Evolutionary conservation across 371 early-diverging fungal species (phyloP).

Genomic region (Mucor velutinosus): DNA sequence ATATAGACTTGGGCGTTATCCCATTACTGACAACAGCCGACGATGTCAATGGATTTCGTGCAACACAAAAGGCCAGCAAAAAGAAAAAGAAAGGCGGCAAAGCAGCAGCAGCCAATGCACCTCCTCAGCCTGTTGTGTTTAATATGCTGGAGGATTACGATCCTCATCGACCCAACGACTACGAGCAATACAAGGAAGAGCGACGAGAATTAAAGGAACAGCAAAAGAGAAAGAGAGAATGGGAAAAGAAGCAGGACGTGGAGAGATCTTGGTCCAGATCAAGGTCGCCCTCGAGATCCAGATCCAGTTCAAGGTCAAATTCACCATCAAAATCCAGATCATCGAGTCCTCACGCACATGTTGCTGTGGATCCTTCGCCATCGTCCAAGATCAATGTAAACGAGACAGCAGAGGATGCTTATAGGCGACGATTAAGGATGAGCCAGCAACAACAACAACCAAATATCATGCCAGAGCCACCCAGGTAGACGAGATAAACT

Average conservation of each 20-base stretch:
- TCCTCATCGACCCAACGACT: conserved; percentile 65
- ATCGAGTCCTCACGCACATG: conserved; percentile 1
- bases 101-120: conserved; percentile 9
- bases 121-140: conserved; percentile 39
- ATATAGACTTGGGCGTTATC: conserved; percentile 27
- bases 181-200: conserved; percentile 60
- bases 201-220: conserved; percentile 33
- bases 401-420: conserved; percentile 74
- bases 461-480: neutral
- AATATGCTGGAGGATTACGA: conserved; percentile 63
- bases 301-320: conserved; percentile 21
- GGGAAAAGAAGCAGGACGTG: conserved; percentile 17
- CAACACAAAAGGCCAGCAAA: conserved; percentile 23
- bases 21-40: conserved; percentile 28
- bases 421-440: conserved; percentile 60
- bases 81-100: conserved; percentile 23
- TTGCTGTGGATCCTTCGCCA: neutral
- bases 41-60: conserved; percentile 45
- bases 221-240: conserved; percentile 24
- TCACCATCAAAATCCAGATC: neutral
- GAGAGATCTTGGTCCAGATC: conserved; percentile 28
- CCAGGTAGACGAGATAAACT: neutral
- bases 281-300: conserved; percentile 25
- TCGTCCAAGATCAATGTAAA: conserved; percentile 36
- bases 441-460: conserved; percentile 31